Base-by-base conservation (phyloP, 257 asterid species). In the Solanum chaucha region DNA sequence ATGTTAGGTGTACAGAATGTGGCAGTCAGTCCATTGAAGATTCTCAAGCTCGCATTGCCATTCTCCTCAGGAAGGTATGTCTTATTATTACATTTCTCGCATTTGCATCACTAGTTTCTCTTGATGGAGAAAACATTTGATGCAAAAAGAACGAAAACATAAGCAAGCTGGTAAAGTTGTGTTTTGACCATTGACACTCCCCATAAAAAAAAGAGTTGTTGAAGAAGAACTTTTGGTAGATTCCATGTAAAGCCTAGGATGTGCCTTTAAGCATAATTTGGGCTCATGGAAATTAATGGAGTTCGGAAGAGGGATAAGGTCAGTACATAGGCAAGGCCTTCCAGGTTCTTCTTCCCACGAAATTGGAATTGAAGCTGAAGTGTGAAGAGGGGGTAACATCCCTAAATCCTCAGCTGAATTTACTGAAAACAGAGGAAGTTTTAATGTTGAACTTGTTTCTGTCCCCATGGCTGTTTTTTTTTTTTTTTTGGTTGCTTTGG, bases 21-120 rank as follows among this genome's bases (percentile, higher is more conserved):
- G 98, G 99, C 65, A 95, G 98, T 89, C 99, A 95, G 90, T 97
- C 99, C 67, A 97, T 97, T 86, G 99, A 97, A 92, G 98, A 95
- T 80, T 97, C 98, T 14, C 98, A 95, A 92, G 99, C 98, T 59
- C 98, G 95, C 86, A 51, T 95, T 89, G 99, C 99, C 10, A 89
- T 95, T 90, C 95, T 95, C 88, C 98, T 96, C 61, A 94, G 98
- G 40, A 95, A 96, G 98, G 99, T 96, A 35, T 82, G 8, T 15
- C 88, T 90, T 55, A 12, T 64, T 83, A 83, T 70, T 28, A 32
- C 32, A 6, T 71, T 28, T 48, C 19, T 3, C 17, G 40, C 85
- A 48, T 80, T 80, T 80, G 67, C 64, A 80, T 80, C 67, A 28
- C 40, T 80, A 44, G 15, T 78, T 44, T 78, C 81, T 19, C 13